Percentiles rank a stretch among this genome's conserved stretches.
These are phyloP conservation scores for Leptomonas pyrrhocoris DNA, from an alignment of 208 protist genomes.

Conservation along the genomic window DNA sequence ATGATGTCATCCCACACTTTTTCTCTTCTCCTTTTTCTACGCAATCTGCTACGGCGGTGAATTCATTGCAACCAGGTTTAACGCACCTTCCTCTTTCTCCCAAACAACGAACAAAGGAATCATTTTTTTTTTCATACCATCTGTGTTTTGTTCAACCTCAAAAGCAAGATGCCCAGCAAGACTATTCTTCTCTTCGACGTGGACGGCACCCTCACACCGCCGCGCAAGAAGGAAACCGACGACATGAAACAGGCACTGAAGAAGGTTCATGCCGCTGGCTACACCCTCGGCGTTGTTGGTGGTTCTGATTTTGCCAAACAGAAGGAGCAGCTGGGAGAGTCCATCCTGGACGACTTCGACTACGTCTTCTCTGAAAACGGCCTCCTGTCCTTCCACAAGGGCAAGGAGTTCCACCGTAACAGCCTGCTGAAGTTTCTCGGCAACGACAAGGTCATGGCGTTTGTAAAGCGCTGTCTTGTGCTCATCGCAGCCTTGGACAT, in stretches of 20 bases:
- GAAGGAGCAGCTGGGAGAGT: constrained; percentile 95
- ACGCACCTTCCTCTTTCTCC: neutral
- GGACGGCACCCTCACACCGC: constrained; percentile 91
- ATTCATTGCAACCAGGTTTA: neutral
- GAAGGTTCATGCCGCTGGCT: constrained; percentile 82
- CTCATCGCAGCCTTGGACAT: constrained; percentile 97
- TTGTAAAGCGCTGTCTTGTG: constrained; percentile 96
- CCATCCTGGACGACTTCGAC: constrained; percentile 94
- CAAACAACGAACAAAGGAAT: neutral
- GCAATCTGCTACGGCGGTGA: no score
- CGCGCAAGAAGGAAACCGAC: constrained; percentile 69
- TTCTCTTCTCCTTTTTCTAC: no score
- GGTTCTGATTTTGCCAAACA: constrained; percentile 99
- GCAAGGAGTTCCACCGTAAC: constrained; percentile 88
- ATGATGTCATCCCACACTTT: no score
- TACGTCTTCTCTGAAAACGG: constrained; percentile 99
- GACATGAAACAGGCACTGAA: constrained; percentile 93
- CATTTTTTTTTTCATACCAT: neutral
- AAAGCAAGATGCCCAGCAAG: constrained; percentile 39
- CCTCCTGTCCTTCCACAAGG: constrained; percentile 91
- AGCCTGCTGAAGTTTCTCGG: constrained; percentile 93
- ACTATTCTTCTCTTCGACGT: constrained; percentile 96
- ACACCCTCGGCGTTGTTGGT: constrained; percentile 97
- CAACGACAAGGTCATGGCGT: constrained; percentile 93
- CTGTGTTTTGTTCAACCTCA: neutral